Conservation (phyloP, 192 early-diverging fungal genomes). For the Umbelopsis ramanniana region DNA sequence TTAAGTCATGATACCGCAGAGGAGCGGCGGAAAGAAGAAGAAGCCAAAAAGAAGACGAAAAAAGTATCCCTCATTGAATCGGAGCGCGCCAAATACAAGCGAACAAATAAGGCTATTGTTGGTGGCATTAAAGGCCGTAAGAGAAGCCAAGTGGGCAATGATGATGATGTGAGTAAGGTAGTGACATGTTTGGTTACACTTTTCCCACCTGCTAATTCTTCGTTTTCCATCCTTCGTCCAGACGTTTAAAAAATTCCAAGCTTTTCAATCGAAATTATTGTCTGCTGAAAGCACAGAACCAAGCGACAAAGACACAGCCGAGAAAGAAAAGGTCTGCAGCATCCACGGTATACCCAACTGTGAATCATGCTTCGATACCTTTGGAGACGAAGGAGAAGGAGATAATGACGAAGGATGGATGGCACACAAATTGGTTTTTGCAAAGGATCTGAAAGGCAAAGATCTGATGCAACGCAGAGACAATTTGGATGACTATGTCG, state of each 20-base stretch:
- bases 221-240: conserved; percentile 7
- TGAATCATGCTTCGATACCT: conserved; percentile 67
- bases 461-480: conserved; percentile 57
- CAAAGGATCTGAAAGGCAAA: conserved; percentile 67
- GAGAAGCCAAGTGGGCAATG: conserved; percentile 28
- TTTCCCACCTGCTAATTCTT: too few species aligned
- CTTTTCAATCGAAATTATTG: conserved; percentile 59
- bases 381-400: conserved; percentile 44
- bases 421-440: conserved; percentile 74
- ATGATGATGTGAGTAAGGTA: conserved; percentile 40
- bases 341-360: conserved; percentile 76
- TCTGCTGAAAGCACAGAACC: conserved; percentile 21
- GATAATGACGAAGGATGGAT: conserved; percentile 74
- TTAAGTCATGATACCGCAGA: conserved; percentile 48
- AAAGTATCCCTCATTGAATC: conserved; percentile 49
- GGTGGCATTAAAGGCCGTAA: conserved; percentile 28
- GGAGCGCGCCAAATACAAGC: conserved; percentile 54
- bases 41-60: conserved; percentile 39
- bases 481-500: conserved; percentile 67
- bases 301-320: conserved; percentile 31
- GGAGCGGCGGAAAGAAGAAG: conserved; percentile 35
- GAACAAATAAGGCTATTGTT: conserved; percentile 36
- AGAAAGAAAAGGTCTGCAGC: conserved; percentile 56
- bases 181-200: not conserved
- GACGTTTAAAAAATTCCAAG: conserved; percentile 56